Base-by-base conservation (phyloP, 352 stramenopile genomes). In the Phytophthora agathidicida region DNA sequence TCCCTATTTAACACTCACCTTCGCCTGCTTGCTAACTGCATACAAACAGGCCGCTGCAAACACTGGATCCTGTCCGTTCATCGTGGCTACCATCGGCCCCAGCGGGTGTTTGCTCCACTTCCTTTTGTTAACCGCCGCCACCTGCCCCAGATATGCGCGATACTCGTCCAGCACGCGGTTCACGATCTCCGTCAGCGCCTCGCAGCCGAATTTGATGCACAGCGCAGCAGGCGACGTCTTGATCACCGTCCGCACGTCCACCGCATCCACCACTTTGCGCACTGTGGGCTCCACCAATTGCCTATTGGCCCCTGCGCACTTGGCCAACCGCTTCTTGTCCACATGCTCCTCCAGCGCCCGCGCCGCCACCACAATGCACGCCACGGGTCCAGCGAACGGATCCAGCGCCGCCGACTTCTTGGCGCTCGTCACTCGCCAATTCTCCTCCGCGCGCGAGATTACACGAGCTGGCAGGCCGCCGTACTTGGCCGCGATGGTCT, bases 151-250 rank as follows among this genome's bases (percentile, higher is more conserved):
- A 41, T 57, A 71, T 37, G 27, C 23, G 19, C 56, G 48, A 54
- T 91, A 91, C 47, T 87, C 77, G 23, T 66, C 67, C 43, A 83
- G 63, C 30, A 93, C 79, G 39, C 71, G 75, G 17, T 68, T 59
- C 5, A 89, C 80, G 38, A 84, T 73, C 55, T 89, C 80, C 13
- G 76, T 77, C 45, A 93, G 80, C 14, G 59, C 68, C 31, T 84
- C 75, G 32, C 83, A 93, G 32, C 83, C 83, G 28, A 89, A 86
- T 20, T 85, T 83, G 54, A 93, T 86, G 39, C 83, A 93, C 7
- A 93, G 64, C 7, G 79, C 75, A 5, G 75, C 58, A 3, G 80
- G 73, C 2, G 77, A 80, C 17, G 72, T 72, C 53, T 80, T 68
- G 7, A 88, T 60, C 8, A 85, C 65, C 3, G 71, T 71, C 13